Percentiles rank a stretch among this genome's conserved stretches.
These are phyloP conservation scores for Xylaria venustula DNA, from an alignment of 495 filamentous ascomycete species.

Conservation along the genomic window DNA sequence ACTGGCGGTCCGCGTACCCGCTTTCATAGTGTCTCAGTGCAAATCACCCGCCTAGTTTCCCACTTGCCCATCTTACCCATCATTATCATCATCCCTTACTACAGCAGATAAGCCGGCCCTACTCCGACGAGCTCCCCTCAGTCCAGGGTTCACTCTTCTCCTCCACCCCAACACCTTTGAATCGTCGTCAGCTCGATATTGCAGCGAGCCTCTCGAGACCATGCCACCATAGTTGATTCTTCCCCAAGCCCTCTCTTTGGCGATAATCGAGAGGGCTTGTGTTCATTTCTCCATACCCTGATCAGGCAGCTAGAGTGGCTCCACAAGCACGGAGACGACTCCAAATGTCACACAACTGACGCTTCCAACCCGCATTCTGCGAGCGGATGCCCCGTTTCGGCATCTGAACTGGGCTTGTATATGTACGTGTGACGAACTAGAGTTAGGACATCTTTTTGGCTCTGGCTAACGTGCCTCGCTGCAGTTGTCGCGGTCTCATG, in stretches of 20 bases:
- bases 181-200: not conserved
- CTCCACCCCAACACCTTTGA: too few species aligned
- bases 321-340: not conserved
- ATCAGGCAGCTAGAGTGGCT: not conserved
- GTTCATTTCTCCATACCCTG: not conserved
- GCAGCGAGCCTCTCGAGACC: not conserved
- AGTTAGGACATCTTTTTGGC: too few species aligned
- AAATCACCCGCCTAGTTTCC: too few species aligned
- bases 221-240: slow-evolving; percentile 5
- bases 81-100: too few species aligned
- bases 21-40: too few species aligned
- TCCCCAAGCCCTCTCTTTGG: not conserved
- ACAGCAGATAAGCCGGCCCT: too few species aligned
- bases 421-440: not conserved
- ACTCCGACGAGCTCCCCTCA: too few species aligned
- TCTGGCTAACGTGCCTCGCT: not conserved
- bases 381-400: too few species aligned
- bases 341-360: not conserved
- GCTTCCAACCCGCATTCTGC: too few species aligned
- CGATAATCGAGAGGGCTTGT: not conserved
- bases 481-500: not conserved
- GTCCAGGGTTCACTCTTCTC: not conserved
- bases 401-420: too few species aligned
- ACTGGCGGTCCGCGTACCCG: too few species aligned
- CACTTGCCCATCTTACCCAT: too few species aligned